Evolutionary conservation across 768 basidiomycete species (phyloP), one percentile per base, ranked within the genome.

Genomic region (Guyanaporus albipodus): DNA sequence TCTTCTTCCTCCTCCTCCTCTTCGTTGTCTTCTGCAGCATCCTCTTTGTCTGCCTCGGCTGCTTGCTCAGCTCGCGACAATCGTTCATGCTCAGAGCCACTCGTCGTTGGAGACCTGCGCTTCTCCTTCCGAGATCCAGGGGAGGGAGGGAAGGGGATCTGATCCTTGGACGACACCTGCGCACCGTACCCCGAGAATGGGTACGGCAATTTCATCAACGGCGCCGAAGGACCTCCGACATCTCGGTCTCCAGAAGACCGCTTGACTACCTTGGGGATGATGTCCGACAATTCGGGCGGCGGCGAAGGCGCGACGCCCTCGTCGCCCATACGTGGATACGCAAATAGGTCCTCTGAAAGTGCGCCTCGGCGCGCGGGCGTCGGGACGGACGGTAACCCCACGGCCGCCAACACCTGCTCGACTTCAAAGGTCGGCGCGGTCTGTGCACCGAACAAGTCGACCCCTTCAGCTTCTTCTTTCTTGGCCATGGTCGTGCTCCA

Each of bases 81-180:
- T 38, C 11, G 60, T 0, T 64, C 70, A n/a, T 59, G 68, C n/a
- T 57, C 63, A 2, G 50, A 57, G 23, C 42, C 47, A n/a, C 64
- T 67, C 5, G 55, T 56, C 40, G 49, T 55, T 27, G 61, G 61
- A 4, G 63, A 64, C 36, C 55, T 50, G 8, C 56, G 64, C 46
- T 70, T 70, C 45, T 70, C 70, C 42, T 69, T 73, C 6, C 69
- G 68, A 6, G 70, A 72, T 19, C 66, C 53, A 17, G 78, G 78
- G 1, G 80, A 79, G 8, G 80, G 82, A n/a, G 86, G 88, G 76
- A 89, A 90, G 0, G 87, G 85, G 17, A 90, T 78, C 51, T 84
- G 70, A 38, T 74, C 83, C 53, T 75, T 73, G 15, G 80, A 80
- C 9, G 80, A 82, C 43, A 75, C 70, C 50, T 82, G 82, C 1